These are phyloP conservation scores for Lasiodiplodia hormozganensis DNA, from an alignment of 2,329 filamentous ascomycete species.

Conservation along the genomic window DNA sequence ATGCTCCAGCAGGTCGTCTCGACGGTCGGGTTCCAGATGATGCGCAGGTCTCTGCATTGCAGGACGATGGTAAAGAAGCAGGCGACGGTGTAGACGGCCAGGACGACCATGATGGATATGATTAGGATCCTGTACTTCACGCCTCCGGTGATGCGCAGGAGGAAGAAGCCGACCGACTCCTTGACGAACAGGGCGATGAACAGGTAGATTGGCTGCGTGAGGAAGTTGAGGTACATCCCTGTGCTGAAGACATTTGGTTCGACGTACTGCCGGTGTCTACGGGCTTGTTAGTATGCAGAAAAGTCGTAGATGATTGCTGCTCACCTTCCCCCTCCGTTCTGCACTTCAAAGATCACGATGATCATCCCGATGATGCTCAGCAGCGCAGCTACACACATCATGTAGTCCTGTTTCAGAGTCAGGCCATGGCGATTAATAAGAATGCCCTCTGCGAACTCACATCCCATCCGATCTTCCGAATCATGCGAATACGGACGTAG, in stretches of 20 bases:
- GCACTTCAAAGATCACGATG: slow-evolving; percentile 28
- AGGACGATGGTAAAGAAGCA: slow-evolving; percentile 57
- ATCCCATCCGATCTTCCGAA: slow-evolving; percentile 59
- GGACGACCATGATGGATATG: slow-evolving; percentile 54
- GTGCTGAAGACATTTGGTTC: slow-evolving; percentile 39
- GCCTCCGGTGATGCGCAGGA: slow-evolving; percentile 53
- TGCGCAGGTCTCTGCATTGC: slow-evolving; percentile 56
- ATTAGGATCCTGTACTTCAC: slow-evolving; percentile 52
- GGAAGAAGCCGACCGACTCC: slow-evolving; percentile 57
- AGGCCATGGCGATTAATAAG: slow-evolving; percentile 17
- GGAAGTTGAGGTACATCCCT: slow-evolving; percentile 57
- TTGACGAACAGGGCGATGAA: slow-evolving; percentile 56
- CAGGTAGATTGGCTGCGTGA: slow-evolving; percentile 56
- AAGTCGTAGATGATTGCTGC: slow-evolving; percentile 31
- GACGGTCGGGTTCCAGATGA: slow-evolving; percentile 54
- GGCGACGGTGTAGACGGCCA: slow-evolving; percentile 52
- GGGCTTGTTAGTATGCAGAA: no score
- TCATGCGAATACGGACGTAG: slow-evolving; percentile 58
- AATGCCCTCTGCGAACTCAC: slow-evolving; percentile 36
- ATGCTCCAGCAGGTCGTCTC: slow-evolving; percentile 52
- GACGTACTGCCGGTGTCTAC: slow-evolving; percentile 55
- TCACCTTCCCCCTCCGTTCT: slow-evolving; percentile 40
- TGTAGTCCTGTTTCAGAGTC: slow-evolving; percentile 44
- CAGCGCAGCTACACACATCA: slow-evolving; percentile 52
- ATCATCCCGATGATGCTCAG: slow-evolving; percentile 31